Evolutionary conservation across 768 basidiomycete species (phyloP), one percentile per base, ranked within the genome.

Genomic region (Leucogyrophana mollusca): DNA sequence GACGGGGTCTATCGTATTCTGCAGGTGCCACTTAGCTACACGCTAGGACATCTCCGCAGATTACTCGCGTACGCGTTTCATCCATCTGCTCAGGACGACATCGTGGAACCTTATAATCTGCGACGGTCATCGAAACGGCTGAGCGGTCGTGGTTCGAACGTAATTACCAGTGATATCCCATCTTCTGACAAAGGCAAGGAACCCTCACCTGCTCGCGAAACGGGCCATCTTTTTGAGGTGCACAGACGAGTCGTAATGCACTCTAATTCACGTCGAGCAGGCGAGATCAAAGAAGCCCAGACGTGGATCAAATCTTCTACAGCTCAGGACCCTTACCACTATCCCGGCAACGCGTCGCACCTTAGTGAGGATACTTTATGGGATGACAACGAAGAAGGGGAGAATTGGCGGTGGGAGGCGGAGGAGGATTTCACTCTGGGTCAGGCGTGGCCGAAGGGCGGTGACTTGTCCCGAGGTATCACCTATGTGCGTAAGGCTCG

Each of bases 21-120:
- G 4, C 85, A 86, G 52, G 83, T 87, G 7, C 87, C 87, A 0
- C 67, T 80, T 21, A 85, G 74, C 57, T 88, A 87, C 58, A 84
- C 82, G 0, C 82, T 90, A 52, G 68, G 75, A 0, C 85, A 85
- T 55, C 68, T 90, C 4, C 77, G 78, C 33, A 74, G 72, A 37
- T 73, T 90, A 38, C 71, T 88, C 22, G 65, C 74, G 6, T 89
- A 79, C 56, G 62, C 86, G 4, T 88, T 86, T 52, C 47, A 52
- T 40, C 62, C 61, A 3, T 59, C 64, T 1, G 53, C 27, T 20
- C 55, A 66, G 8, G 45, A 38, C 7, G 62, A 66, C 40, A 56
- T 65, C 25, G 33, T 48, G 18, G 55, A 51, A 24, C 43, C 55
- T 9, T 53, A 55, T 20, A 47, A 21, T 9, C 17, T 58, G 14